phyloP scores from a whole-genome alignment of 1,139 yeast species.

The Taphrina betulina region DNA sequence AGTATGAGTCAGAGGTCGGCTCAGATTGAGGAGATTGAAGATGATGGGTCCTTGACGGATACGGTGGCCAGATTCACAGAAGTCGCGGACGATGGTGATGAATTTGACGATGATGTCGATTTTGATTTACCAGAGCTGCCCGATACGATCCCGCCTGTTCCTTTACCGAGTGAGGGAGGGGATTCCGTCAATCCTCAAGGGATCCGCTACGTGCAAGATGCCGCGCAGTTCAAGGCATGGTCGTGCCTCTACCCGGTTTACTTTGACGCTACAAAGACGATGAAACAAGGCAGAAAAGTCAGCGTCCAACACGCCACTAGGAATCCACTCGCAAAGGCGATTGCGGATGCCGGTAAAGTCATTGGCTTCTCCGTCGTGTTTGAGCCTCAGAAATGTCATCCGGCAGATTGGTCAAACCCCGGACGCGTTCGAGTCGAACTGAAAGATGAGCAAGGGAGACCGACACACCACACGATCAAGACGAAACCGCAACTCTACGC shows the following conservation, averaged over 20 bases:
- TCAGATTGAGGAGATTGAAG: conserved; percentile 31
- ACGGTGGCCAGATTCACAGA: conserved; percentile 18
- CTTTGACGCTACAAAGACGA: conserved; percentile 76
- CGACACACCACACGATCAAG: conserved; percentile 33
- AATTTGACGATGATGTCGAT: conserved; percentile 32
- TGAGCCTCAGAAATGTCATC: conserved; percentile 84
- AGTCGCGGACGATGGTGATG: conserved; percentile 27
- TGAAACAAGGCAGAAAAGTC: conserved; percentile 81
- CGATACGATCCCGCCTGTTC: conserved; percentile 2
- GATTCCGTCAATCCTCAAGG: conserved; percentile 24
- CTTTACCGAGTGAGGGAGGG: not conserved
- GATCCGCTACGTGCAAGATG: conserved; percentile 26
- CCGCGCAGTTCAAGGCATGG: conserved; percentile 33
- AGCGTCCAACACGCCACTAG: conserved; percentile 64
- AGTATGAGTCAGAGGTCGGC: conserved; percentile 25
- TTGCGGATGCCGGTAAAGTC: conserved; percentile 63
- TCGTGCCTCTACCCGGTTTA: conserved; percentile 74
- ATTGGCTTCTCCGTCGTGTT: conserved; percentile 45
- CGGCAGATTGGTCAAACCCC: conserved; percentile 96
- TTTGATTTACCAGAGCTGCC: conserved; percentile 30
- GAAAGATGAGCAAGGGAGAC: conserved; percentile 44
- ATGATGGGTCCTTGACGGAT: conserved; percentile 16
- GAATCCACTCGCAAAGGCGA: conserved; percentile 81
- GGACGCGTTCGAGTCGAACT: conserved; percentile 82
- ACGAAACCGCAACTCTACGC: conserved; percentile 66